Conservation (phyloP, 2,329 filamentous ascomycete species). For the Ophiostoma perfectum region DNA sequence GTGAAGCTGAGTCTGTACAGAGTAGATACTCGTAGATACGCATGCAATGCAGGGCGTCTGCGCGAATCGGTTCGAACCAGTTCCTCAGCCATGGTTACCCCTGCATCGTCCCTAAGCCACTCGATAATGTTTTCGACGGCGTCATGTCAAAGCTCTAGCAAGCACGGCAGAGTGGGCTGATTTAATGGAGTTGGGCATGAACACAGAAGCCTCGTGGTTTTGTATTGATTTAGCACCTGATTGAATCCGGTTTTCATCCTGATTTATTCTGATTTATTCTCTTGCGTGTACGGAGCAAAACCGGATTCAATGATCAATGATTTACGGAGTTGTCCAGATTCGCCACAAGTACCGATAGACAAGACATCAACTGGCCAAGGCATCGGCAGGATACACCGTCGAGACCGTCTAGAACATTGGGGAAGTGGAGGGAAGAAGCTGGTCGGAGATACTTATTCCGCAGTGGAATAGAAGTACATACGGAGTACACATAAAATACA, state of each 20-base stretch:
- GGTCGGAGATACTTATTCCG: no score
- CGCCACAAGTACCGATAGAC: neutral
- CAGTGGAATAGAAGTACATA: neutral
- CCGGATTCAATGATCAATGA: neutral
- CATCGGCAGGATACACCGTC: neutral
- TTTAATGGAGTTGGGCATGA: neutral
- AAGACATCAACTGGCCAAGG: neutral
- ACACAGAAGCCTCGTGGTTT: neutral
- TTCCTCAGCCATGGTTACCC: neutral
- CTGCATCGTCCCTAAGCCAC: neutral
- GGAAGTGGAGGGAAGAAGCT: neutral
- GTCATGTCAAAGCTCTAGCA: constrained; percentile 12
- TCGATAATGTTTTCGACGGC: neutral
- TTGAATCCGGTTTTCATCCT: no score
- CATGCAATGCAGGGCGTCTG: no score
- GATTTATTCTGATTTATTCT: neutral
- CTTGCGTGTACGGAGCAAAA: no score
- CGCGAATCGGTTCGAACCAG: neutral
- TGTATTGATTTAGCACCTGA: neutral
- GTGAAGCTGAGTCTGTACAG: neutral
- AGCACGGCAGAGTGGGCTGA: constrained; percentile 1
- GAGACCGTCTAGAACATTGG: neutral
- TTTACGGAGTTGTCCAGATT: neutral
- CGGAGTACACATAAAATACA: neutral
- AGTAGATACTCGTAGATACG: no score